Base-by-base conservation (phyloP, 176 grass and related monocot species). In the Carex cristatella region DNA sequence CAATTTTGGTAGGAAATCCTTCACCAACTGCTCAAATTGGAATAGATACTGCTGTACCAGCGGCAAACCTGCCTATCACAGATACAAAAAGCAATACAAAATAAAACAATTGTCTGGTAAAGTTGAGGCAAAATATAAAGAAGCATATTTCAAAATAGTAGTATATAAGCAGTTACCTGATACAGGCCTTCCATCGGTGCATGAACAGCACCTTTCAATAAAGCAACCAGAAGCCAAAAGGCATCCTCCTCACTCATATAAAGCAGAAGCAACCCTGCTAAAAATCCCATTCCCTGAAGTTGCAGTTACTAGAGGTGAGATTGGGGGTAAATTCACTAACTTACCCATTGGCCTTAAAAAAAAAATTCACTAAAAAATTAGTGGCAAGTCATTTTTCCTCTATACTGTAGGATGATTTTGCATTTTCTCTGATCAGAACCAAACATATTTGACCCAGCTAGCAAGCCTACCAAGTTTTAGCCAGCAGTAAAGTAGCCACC, bases 161-260 rank as follows among this genome's bases (percentile, higher is more conserved):
- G 69, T 58, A 33, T 67, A 70, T 67, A 70, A 79, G 63, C 38
- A 59, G 57, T 86, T 90, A 98, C 96, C 93, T 93, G 96, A 89
- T 98, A 98, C 83, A 98, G 90, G 18, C 96, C 96, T 84, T 98
- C 93, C 93, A 98, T 98, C 67, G 96, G 96, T 12, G 91, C 80
- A 95, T 98, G 96, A 84, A 98, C 93, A 18, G 96, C 96, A 80
- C 96, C 96, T 78, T 99, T 99, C 7, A 99, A 87, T 87, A 99
- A 91, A 23, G 93, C 96, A 33, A 99, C 96, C 81, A 99, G 89
- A 65, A 99, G 80, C 96, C 96, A 99, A 84, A 99, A 99, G 79
- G 90, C 93, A 89, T 99, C 93, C 70, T 99, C 96, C 56, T 99
- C 96, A 27, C 96, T 94, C 96, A 99, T 99, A 75, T 99, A 99